Evolutionary conservation across 2,329 filamentous ascomycete genomes (phyloP).

Genomic region (Clathrospora elynae): DNA sequence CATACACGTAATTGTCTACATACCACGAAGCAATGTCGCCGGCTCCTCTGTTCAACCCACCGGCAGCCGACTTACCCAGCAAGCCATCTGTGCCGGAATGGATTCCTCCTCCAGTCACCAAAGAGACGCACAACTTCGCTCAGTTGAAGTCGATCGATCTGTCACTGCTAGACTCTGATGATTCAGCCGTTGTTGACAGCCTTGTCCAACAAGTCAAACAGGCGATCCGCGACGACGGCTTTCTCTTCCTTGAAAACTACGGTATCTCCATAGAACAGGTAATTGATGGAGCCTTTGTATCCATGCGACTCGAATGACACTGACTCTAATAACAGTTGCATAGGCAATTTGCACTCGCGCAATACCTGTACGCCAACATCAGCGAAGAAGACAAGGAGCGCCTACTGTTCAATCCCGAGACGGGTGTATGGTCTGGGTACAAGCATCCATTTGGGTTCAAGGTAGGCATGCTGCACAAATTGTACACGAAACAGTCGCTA

Average conservation of each 20-base stretch:
- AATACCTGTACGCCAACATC: conserved; percentile 58
- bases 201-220: conserved; percentile 50
- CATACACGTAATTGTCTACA: background rate
- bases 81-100: conserved; percentile 31
- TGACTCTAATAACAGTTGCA: too few relatives aligned
- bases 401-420: conserved; percentile 56
- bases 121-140: conserved; percentile 52
- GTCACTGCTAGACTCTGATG: conserved; percentile 39
- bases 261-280: conserved; percentile 53
- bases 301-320: too few relatives aligned
- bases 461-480: conserved; percentile 26
- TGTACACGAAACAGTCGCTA: background rate
- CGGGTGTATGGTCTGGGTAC: conserved; percentile 57
- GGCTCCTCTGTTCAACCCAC: conserved; percentile 26
- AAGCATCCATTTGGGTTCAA: conserved; percentile 57
- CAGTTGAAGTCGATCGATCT: conserved; percentile 41
- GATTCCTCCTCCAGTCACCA: conserved; percentile 53
- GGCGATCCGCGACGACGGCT: conserved; percentile 43
- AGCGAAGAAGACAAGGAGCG: conserved; percentile 56
- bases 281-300: too few relatives aligned
- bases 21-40: conserved; percentile 21
- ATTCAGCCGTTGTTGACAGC: conserved; percentile 48
- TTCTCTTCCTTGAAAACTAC: conserved; percentile 57
- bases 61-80: conserved; percentile 26
- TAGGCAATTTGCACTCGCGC: conserved; percentile 57